A percentile compares a stretch with the other conserved stretches of the same genome.
These are phyloP conservation scores for Wallacemonas sp. DNA, from an alignment of 208 protist species.

Conservation along the genomic window DNA sequence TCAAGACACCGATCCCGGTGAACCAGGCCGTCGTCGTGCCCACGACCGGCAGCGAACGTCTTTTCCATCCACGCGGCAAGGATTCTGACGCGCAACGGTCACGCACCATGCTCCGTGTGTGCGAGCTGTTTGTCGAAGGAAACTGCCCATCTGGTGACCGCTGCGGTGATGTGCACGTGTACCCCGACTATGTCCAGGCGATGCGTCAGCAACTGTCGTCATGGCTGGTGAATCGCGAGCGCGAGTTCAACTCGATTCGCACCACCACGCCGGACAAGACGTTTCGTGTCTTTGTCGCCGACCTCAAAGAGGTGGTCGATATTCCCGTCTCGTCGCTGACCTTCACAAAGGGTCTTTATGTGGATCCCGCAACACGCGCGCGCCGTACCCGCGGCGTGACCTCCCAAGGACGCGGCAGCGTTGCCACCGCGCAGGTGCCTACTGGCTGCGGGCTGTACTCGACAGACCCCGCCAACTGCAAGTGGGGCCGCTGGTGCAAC, in stretches of 20 bases:
- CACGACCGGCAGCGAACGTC: conserved; percentile 47
- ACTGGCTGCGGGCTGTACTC: conserved; percentile 81
- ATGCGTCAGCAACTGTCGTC: conserved; percentile 50
- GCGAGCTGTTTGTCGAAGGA: conserved; percentile 66
- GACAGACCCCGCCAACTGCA: conserved; percentile 66
- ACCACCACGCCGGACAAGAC: conserved; percentile 29
- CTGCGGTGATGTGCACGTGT: conserved; percentile 68
- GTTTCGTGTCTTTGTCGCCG: conserved; percentile 75
- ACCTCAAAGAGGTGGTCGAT: conserved; percentile 81
- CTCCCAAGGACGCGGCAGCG: conserved; percentile 28
- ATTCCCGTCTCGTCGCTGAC: conserved; percentile 54
- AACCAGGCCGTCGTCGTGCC: conserved; percentile 34
- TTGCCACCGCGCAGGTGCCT: conserved; percentile 59
- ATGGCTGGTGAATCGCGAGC: conserved; percentile 52
- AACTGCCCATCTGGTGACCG: conserved; percentile 28
- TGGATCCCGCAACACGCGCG: conserved; percentile 58
- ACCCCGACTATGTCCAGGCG: conserved; percentile 43
- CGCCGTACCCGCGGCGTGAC: conserved; percentile 39
- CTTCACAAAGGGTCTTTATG: conserved; percentile 81
- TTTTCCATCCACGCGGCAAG: conserved; percentile 52
- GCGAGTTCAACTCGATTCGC: conserved; percentile 56
- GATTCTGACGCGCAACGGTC: conserved; percentile 10
- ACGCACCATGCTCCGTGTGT: conserved; percentile 46
- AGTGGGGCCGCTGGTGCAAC: conserved; percentile 88
- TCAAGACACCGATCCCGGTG: conserved; percentile 66